phyloP scores from a whole-genome alignment of 495 filamentous ascomycete genomes.

The Neurospora sublineolata region DNA sequence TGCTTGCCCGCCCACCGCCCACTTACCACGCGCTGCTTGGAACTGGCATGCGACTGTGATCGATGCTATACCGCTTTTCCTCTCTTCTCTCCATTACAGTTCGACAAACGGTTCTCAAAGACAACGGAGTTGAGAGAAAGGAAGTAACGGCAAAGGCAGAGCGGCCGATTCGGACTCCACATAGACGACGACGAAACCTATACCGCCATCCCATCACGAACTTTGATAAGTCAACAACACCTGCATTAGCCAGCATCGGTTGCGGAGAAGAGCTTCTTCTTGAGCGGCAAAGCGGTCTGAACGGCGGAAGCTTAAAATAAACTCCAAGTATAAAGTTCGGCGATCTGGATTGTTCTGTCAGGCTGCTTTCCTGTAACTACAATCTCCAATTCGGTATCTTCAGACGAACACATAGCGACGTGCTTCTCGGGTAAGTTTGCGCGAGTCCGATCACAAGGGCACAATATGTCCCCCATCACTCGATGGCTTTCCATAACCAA shows the following conservation, averaged over 20 bases:
- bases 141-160: not conserved
- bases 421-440: not conserved
- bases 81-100: not conserved
- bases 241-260: not conserved
- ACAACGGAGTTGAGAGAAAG: not conserved
- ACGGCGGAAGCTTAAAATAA: not conserved
- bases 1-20: not conserved
- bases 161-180: constrained; percentile 4
- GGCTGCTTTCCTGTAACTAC: not conserved
- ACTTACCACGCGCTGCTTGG: not conserved
- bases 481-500: not conserved
- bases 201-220: not conserved
- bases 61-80: not conserved
- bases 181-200: not conserved
- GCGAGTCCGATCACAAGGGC: not conserved
- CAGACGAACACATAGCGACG: not conserved
- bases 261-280: not conserved
- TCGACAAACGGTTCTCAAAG: not conserved
- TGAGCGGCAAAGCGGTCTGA: not conserved
- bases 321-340: not conserved
- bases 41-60: not conserved
- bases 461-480: not conserved
- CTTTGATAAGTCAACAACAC: not conserved
- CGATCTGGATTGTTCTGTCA: not conserved
- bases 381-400: not conserved